Evolutionary conservation across 1,284 basidiomycete genomes (phyloP).

Genomic region (Cutaneotrichosporon spelunceum): DNA sequence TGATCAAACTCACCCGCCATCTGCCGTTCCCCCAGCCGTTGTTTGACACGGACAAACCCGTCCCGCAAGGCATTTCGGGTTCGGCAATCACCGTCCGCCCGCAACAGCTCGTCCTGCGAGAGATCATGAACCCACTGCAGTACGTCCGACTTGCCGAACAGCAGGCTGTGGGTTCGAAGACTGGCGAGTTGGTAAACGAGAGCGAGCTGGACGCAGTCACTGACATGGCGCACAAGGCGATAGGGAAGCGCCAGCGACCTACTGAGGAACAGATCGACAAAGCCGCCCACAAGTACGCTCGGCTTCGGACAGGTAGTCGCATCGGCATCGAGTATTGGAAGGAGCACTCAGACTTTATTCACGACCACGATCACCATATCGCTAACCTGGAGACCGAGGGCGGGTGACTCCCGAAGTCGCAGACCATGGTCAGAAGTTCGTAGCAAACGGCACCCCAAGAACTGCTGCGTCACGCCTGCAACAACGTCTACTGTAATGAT

Average conservation of each 20-base stretch:
- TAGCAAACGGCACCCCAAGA: background rate
- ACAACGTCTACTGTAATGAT: no score
- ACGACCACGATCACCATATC: background rate
- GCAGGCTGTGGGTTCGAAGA: background rate
- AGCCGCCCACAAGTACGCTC: background rate
- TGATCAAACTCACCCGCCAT: background rate
- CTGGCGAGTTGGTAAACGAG: background rate
- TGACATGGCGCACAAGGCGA: background rate
- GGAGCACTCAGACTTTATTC: background rate
- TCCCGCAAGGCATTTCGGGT: background rate
- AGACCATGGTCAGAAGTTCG: background rate
- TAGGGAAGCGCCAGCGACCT: background rate
- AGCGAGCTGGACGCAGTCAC: background rate
- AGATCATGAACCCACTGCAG: constrained; percentile 8
- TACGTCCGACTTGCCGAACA: background rate
- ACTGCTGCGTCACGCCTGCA: no score
- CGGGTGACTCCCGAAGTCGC: background rate
- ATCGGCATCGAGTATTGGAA: background rate
- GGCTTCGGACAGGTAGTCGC: background rate
- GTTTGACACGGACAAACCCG: background rate
- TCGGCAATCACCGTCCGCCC: background rate
- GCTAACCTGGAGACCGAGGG: background rate
- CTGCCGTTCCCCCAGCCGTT: background rate
- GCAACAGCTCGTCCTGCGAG: background rate
- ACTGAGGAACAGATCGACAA: background rate